Evolutionary conservation across 345 rosid species (phyloP).

Genomic region (Hypericum androsaemum): DNA sequence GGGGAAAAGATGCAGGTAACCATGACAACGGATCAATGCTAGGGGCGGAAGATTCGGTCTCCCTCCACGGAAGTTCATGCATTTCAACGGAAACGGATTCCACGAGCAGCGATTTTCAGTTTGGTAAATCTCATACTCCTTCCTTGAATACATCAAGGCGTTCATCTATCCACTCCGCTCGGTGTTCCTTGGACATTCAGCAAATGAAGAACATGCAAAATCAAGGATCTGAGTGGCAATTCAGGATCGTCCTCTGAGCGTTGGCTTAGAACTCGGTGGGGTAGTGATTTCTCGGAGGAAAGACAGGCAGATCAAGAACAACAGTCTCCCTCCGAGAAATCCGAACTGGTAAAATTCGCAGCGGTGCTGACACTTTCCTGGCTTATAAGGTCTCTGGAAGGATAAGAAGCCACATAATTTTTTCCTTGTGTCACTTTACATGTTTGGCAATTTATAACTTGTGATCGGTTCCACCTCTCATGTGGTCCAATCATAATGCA

Average conservation of each 20-base stretch:
- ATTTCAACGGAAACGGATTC: constrained; percentile 16
- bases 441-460: too few relatives aligned
- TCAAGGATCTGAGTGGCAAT: constrained; percentile 29
- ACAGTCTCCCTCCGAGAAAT: constrained; percentile 17
- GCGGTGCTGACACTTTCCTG: constrained; percentile 47
- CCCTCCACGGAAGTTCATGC: constrained; percentile 23
- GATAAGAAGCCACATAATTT: too few relatives aligned
- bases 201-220: constrained; percentile 24
- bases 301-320: constrained; percentile 9
- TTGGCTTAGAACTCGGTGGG: constrained; percentile 9
- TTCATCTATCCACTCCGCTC: too few relatives aligned
- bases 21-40: constrained; percentile 21
- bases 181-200: constrained; percentile 45
- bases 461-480: too few relatives aligned
- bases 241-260: constrained; percentile 14
- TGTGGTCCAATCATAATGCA: too few relatives aligned
- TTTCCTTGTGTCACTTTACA: too few relatives aligned
- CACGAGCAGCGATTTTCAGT: constrained; percentile 13
- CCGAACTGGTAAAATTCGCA: constrained; percentile 54
- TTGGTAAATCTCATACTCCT: constrained; percentile 15
- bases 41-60: constrained; percentile 26
- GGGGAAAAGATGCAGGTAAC: constrained; percentile 43
- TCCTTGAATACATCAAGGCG: constrained; percentile 19
- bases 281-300: constrained; percentile 7
- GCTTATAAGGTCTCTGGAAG: constrained; percentile 13